Base-by-base conservation (phyloP, 306 rosid species). In the Vicia sativa region DNA sequence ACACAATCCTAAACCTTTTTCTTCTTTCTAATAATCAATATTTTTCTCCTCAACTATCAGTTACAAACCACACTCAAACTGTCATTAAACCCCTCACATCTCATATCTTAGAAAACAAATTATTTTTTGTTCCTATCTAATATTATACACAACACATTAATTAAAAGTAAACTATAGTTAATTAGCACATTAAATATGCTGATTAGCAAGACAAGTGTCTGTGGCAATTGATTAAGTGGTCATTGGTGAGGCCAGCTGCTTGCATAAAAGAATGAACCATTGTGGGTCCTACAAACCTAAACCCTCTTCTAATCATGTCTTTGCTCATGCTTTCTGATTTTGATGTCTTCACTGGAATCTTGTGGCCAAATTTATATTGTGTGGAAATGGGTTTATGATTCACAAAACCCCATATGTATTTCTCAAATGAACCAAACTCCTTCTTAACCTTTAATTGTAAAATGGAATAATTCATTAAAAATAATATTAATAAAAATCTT, bases 241-340 rank as follows among this genome's bases (percentile, higher is more conserved):
- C 96, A 67, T 93, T 93, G 64, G 96, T 93, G 76, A 93, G 88
- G 23, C 99, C 99, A 13, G 90, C 81, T 58, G 96, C 96, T 69
- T 93, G 99, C 96, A 93, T 88, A 72, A 93, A 90, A 1, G 99
- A 93, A 50, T 90, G 86, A 54, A 93, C 79, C 61, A 93, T 95
- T 11, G 96, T 93, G 3, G 99, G 97, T 49, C 99, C 99, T 41
- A 93, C 99, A 46, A 83, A 86, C 79, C 97, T 78, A 61, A 93
- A 88, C 0, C 97, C 96, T 42, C 97, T 84, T 14, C 99, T 77
- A 0, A 93, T 79, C 99, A 93, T 86, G 82, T 93, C 96, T 68
- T 88, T 93, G 88, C 97, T 93, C 48, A 93, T 90, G 81, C 79
- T 82, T 60, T 90, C 99, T 44, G 99, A 93, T 78, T 93, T 93